A percentile compares a stretch with the other conserved stretches of the same genome.
Conservation (phyloP, 192 early-diverging fungal genomes). For the Coemansia sp. region DNA sequence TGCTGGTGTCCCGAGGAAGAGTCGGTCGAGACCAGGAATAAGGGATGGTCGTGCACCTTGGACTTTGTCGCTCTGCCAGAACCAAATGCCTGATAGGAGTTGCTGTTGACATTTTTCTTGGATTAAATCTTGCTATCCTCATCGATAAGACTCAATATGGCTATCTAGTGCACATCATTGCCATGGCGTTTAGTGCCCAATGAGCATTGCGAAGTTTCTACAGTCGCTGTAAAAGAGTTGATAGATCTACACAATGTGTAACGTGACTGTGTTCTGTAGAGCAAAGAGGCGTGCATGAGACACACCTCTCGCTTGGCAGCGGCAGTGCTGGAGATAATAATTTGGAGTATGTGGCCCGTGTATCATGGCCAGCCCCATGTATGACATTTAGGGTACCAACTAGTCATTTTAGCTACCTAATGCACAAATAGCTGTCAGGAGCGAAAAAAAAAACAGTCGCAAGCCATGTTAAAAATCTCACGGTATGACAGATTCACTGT, state of each 20-base stretch:
- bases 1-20: slow-evolving; percentile 51
- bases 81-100: slow-evolving; percentile 9
- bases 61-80: slow-evolving; percentile 42
- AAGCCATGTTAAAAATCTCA: background rate
- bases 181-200: slow-evolving; percentile 7
- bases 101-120: background rate
- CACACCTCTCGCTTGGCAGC: background rate
- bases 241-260: background rate
- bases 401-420: background rate
- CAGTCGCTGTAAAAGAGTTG: background rate
- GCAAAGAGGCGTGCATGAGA: background rate
- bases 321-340: background rate
- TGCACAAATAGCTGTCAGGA: background rate
- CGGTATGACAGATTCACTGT: background rate
- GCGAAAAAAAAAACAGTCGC: background rate
- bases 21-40: slow-evolving; percentile 47
- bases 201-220: background rate
- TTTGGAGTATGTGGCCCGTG: background rate
- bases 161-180: background rate
- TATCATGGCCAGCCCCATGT: background rate
- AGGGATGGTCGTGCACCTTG: slow-evolving; percentile 50
- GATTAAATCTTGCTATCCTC: background rate
- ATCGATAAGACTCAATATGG: background rate
- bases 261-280: background rate
- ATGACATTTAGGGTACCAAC: background rate